Evolutionary conservation across 306 rosid species (phyloP), one percentile per base, ranked within the genome.

Genomic region (Quillaja saponaria): DNA sequence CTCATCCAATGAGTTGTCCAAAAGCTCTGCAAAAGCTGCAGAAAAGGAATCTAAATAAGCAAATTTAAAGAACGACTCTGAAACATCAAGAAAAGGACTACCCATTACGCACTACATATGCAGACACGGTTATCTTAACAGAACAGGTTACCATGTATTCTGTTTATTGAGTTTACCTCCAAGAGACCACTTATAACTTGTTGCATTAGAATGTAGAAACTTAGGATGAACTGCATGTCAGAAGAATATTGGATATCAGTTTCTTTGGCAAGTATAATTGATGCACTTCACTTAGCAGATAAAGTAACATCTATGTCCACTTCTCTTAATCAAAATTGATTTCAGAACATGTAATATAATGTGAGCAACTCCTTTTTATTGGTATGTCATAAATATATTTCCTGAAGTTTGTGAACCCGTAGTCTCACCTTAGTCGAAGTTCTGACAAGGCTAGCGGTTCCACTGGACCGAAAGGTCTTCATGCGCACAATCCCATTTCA

Each of bases 131-230:
- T 11, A 50, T 21, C 28, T 57, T 49, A 71, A 13, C 10, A 46
- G 51, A 56, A 42, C 16, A 58, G 40, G 14, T 16, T 64, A 72
- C 47, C 35, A 63, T 31, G 59, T 3, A 38, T 2, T 25, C 2
- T 25, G 31, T 25, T 25, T 34, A 12, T 45, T 12, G 39, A 40
- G 41, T 56, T 50, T 81, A 89, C 99, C 99, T 89, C 99, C 99
- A 54, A 92, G 99, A 19, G 95, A 95, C 99, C 99, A 92, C 74
- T 92, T 92, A 64, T 92, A 97, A 76, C 99, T 92, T 35, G 99
- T 92, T 19, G 99, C 99, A 81, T 92, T 92, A 35, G 99, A 84
- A 66, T 92, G 99, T 31, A 92, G 92, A 87, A 92, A 92, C 84
- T 83, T 92, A 0, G 99, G 99, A 64, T 92, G 99, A 74, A 92